phyloP scores from a whole-genome alignment of 192 early-diverging fungal genomes.

The Globomyces pollinis-pini region DNA sequence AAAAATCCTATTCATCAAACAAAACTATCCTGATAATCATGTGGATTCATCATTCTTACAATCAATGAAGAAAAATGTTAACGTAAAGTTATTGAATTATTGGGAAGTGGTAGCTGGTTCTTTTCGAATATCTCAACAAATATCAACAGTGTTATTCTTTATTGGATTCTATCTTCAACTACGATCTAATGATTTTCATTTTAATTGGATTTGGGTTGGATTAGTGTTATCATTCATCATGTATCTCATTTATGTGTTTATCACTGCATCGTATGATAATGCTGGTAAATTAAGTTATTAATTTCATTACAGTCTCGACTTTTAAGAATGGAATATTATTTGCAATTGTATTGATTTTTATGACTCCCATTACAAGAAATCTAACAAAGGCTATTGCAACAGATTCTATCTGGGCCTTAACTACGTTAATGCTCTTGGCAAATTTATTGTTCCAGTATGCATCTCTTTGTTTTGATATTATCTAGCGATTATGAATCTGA shows the following conservation, averaged over 20 bases:
- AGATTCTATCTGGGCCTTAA: constrained; percentile 92
- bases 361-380: constrained; percentile 81
- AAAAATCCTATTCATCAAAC: constrained; percentile 78
- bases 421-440: constrained; percentile 69
- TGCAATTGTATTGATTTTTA: background rate
- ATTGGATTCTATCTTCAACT: constrained; percentile 1
- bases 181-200: background rate
- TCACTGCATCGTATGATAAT: too few species aligned
- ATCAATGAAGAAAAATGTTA: constrained; percentile 83
- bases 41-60: constrained; percentile 82
- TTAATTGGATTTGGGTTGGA: background rate
- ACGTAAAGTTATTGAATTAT: background rate
- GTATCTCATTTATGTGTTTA: background rate
- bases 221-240: background rate
- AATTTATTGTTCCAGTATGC: constrained; percentile 91
- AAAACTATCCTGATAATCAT: constrained; percentile 87
- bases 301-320: background rate
- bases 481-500: too few species aligned
- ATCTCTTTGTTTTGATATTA: background rate
- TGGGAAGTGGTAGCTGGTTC: background rate
- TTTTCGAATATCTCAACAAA: constrained; percentile 7
- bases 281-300: too few species aligned
- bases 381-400: constrained; percentile 81
- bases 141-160: constrained; percentile 7
- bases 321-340: background rate